Evolutionary conservation across 2,329 filamentous ascomycete genomes (phyloP).

Genomic region (Alternaria rosae): DNA sequence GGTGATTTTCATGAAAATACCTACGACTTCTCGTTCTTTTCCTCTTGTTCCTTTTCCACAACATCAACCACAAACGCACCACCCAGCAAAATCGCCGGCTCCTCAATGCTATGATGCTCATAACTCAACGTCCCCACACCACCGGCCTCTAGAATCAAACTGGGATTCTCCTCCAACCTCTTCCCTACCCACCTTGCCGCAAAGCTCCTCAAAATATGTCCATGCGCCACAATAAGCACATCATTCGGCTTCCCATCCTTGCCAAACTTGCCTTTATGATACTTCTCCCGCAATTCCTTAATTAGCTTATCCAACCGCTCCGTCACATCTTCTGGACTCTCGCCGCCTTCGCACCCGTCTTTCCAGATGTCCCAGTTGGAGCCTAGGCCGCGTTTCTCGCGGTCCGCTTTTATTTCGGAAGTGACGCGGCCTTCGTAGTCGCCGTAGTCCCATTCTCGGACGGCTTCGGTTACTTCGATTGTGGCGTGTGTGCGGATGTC

Average conservation of each 20-base stretch:
- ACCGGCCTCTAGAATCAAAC: conserved; percentile 77
- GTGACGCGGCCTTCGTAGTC: conserved; percentile 66
- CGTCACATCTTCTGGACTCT: conserved; percentile 78
- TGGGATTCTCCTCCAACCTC: conserved; percentile 75
- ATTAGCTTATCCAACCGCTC: conserved; percentile 78
- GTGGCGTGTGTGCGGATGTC: conserved; percentile 51
- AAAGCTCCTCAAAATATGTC: conserved; percentile 86
- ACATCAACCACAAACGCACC: conserved; percentile 61
- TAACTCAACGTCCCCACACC: conserved; percentile 62
- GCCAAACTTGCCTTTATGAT: conserved; percentile 59
- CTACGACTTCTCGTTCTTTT: conserved; percentile 18
- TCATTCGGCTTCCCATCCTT: conserved; percentile 67
- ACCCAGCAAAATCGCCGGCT: conserved; percentile 61
- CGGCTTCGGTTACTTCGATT: conserved; percentile 59
- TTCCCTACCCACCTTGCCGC: conserved; percentile 85
- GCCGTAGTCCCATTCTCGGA: conserved; percentile 70
- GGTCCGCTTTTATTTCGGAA: conserved; percentile 58
- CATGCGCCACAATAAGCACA: conserved; percentile 84
- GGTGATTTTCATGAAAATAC: not conserved
- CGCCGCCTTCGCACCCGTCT: conserved; percentile 83
- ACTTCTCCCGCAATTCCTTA: conserved; percentile 69
- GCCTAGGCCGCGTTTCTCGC: conserved; percentile 60
- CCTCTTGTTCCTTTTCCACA: conserved; percentile 51
- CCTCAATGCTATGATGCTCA: conserved; percentile 58
- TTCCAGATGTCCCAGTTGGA: conserved; percentile 83